Evolutionary conservation across 106 monocot species (phyloP), one percentile per base, ranked within the genome.

Genomic region (Dioscorea alata): DNA sequence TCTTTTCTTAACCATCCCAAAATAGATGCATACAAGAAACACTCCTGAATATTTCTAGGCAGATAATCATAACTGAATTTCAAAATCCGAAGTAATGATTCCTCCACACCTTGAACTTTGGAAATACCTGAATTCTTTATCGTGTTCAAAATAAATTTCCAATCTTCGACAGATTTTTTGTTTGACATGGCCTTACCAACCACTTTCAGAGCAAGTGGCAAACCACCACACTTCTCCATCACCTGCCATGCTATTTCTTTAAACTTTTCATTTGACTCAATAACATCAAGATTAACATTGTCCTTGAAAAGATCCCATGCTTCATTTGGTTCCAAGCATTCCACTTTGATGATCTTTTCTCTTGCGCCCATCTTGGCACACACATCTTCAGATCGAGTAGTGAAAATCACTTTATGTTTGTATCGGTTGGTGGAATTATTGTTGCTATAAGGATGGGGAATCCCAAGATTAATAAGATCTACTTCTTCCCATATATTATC

Each of bases 11-110:
- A 28, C 28, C 28, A 3, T 28, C 28, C 2, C 75, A 70, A 81
- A 21, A 81, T 8, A 4, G 75, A 19, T 21, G 58, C 66, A 8
- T 10, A 33, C 18, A 81, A 50, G 67, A 81, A 81, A 23, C 81
- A 81, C 19, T 66, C 25, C 52, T 20, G 62, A 25, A 66, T 0
- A 17, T 0, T 49, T 8, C 49, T 59, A 8, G 13, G 15, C 5
- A 80, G 32, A 18, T 59, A 31, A n/a, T 70, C 59, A 48, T 80
- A 80, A 48, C 75, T 80, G 21, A 69, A 15, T 33, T 75, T 75
- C 25, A 79, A 23, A 23, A 33, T 17, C 6, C 35, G 21, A 22
- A 74, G 57, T 4, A 42, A 14, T 4, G 24, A 22, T 17, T 50
- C 13, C 12, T 60, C 23, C 57, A 33, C 33, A 33, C 53, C 70